phyloP scores from a whole-genome alignment of 2,329 filamentous ascomycete species.

The Sordariomycetes sp. region DNA sequence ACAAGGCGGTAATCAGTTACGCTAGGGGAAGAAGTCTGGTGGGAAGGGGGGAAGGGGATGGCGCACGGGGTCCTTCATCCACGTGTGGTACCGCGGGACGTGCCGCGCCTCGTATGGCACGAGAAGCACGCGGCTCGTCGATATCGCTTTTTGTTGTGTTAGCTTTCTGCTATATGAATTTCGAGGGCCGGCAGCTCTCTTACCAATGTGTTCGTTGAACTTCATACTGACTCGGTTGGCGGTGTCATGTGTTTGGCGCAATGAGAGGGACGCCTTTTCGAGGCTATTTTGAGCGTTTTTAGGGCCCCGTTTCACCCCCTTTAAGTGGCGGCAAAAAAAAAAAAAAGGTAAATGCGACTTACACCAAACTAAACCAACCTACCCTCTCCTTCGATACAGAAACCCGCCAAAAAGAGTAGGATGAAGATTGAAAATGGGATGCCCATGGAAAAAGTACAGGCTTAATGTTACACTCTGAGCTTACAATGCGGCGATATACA shows the following conservation, averaged over 20 bases:
- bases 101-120: slow-evolving; percentile 77
- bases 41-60: neutral
- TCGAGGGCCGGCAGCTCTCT: neutral
- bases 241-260: neutral
- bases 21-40: too few relatives aligned
- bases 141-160: slow-evolving; percentile 41
- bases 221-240: neutral
- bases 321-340: too few relatives aligned
- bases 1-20: too few relatives aligned
- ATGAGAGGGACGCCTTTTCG: neutral
- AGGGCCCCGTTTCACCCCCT: neutral
- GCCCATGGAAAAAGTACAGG: too few relatives aligned
- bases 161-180: neutral
- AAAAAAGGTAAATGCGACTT: too few relatives aligned
- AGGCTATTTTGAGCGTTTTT: neutral
- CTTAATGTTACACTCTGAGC: too few relatives aligned
- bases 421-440: too few relatives aligned
- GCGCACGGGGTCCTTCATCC: slow-evolving; percentile 73
- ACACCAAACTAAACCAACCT: too few relatives aligned
- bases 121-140: slow-evolving; percentile 53
- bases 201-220: slow-evolving; percentile 3
- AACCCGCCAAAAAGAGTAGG: too few relatives aligned
- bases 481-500: too few relatives aligned
- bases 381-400: too few relatives aligned
- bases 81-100: slow-evolving; percentile 71